Evolutionary conservation across 2,329 filamentous ascomycete species (phyloP).

Genomic region (Diaporthe nobilis): DNA sequence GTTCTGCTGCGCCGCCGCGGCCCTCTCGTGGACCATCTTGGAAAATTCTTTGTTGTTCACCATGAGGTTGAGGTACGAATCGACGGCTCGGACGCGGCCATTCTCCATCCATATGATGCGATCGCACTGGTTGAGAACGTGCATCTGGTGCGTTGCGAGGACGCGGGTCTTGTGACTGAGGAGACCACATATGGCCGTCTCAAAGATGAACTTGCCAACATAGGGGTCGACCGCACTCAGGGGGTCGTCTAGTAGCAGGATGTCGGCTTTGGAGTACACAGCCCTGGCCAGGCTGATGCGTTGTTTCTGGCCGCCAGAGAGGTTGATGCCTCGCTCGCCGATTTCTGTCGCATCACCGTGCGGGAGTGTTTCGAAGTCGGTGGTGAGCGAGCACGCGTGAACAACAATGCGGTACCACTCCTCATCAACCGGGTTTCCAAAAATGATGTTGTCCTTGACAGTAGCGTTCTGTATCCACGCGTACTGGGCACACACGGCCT

Average conservation of each 20-base stretch:
- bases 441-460: slow-evolving; percentile 89
- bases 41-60: slow-evolving; percentile 78
- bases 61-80: slow-evolving; percentile 93
- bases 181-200: slow-evolving; percentile 84
- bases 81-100: slow-evolving; percentile 85
- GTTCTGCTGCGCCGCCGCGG: not conserved
- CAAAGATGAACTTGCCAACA: slow-evolving; percentile 84
- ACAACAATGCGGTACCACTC: slow-evolving; percentile 89
- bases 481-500: slow-evolving; percentile 95
- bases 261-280: slow-evolving; percentile 78
- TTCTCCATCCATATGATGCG: slow-evolving; percentile 90
- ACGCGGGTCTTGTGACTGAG: slow-evolving; percentile 91
- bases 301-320: slow-evolving; percentile 96
- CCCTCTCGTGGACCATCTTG: slow-evolving; percentile 12
- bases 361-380: slow-evolving; percentile 94
- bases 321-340: slow-evolving; percentile 93
- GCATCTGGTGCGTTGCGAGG: slow-evolving; percentile 94
- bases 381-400: slow-evolving; percentile 61
- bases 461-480: slow-evolving; percentile 97
- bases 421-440: slow-evolving; percentile 83
- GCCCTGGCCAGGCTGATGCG: slow-evolving; percentile 92
- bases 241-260: slow-evolving; percentile 79
- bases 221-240: slow-evolving; percentile 79
- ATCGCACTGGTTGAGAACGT: slow-evolving; percentile 90
- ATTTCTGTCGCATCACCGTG: slow-evolving; percentile 92